A percentile compares a stretch with the other conserved stretches of the same genome.
phyloP scores from a whole-genome alignment of 345 rosid species.

The Diplotaxis tenuifolia region DNA sequence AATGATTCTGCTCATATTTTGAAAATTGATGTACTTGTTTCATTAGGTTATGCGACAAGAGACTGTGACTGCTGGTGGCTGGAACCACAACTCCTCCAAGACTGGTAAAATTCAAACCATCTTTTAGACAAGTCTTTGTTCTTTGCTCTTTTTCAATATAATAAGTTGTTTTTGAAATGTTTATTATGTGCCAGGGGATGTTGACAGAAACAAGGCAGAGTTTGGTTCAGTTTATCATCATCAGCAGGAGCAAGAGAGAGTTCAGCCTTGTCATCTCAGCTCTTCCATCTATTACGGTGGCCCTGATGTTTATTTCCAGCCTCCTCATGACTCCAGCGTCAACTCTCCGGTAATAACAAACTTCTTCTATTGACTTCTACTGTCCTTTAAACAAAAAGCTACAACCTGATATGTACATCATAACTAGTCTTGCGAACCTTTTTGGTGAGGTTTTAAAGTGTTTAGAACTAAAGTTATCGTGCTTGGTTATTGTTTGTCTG shows the following conservation, averaged over 20 bases:
- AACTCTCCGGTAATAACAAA: slow-evolving; percentile 44
- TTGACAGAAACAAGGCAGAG: slow-evolving; percentile 37
- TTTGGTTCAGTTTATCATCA: slow-evolving; percentile 48
- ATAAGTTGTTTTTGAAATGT: background rate
- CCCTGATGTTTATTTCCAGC: slow-evolving; percentile 53
- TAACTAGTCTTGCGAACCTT: background rate
- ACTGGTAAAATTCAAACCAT: slow-evolving; percentile 37
- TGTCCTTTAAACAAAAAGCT: background rate
- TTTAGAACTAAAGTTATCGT: no score
- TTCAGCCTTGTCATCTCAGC: slow-evolving; percentile 70
- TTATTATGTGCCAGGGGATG: slow-evolving; percentile 38
- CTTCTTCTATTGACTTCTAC: background rate
- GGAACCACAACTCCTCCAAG: slow-evolving; percentile 43
- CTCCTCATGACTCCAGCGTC: slow-evolving; percentile 42
- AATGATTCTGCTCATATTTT: background rate
- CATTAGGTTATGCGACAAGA: slow-evolving; percentile 40
- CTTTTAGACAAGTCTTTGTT: background rate
- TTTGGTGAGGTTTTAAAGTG: background rate
- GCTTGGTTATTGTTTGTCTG: background rate
- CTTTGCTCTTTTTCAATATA: background rate
- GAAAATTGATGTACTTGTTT: background rate
- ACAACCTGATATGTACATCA: background rate
- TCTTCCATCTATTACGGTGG: slow-evolving; percentile 90
- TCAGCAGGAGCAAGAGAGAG: slow-evolving; percentile 54
- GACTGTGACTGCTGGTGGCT: slow-evolving; percentile 36